These are phyloP conservation scores for Chiua virens DNA, from an alignment of 768 basidiomycete genomes.

Conservation along the genomic window DNA sequence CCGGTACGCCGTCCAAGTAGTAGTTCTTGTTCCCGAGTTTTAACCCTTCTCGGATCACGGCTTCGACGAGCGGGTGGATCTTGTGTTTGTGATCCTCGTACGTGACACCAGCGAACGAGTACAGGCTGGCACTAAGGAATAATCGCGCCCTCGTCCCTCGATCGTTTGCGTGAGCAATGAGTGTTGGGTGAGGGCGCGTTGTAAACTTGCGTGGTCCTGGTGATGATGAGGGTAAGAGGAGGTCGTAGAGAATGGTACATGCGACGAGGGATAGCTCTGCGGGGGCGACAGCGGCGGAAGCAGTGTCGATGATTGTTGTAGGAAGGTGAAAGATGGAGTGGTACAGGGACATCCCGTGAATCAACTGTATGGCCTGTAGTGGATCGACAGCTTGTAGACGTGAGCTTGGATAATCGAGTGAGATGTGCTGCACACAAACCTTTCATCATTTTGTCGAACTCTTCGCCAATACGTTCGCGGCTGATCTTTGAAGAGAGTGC, in stretches of 20 bases:
- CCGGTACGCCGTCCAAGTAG: constrained; percentile 73
- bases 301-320: constrained; percentile 36
- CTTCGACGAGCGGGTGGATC: constrained; percentile 55
- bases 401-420: constrained; percentile 2
- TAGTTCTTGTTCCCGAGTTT: constrained; percentile 81
- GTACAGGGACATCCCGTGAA: constrained; percentile 72
- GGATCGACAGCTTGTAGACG: constrained; percentile 67
- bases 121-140: constrained; percentile 77
- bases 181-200: constrained; percentile 34
- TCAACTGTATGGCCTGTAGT: constrained; percentile 68
- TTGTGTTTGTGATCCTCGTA: constrained; percentile 69
- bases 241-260: constrained; percentile 54
- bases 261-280: constrained; percentile 51
- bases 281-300: constrained; percentile 45
- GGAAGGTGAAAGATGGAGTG: constrained; percentile 63
- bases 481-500: constrained; percentile 80
- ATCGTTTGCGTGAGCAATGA: constrained; percentile 36
- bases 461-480: constrained; percentile 88
- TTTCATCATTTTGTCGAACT: constrained; percentile 92
- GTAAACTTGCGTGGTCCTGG: constrained; percentile 10
- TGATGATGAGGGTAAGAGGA: constrained; percentile 36
- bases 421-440: constrained; percentile 41
- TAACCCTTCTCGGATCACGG: constrained; percentile 77
- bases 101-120: constrained; percentile 62
- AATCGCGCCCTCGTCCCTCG: constrained; percentile 51